Base-by-base conservation (phyloP, 148 eudicot species). In the Polygonum aviculare region DNA sequence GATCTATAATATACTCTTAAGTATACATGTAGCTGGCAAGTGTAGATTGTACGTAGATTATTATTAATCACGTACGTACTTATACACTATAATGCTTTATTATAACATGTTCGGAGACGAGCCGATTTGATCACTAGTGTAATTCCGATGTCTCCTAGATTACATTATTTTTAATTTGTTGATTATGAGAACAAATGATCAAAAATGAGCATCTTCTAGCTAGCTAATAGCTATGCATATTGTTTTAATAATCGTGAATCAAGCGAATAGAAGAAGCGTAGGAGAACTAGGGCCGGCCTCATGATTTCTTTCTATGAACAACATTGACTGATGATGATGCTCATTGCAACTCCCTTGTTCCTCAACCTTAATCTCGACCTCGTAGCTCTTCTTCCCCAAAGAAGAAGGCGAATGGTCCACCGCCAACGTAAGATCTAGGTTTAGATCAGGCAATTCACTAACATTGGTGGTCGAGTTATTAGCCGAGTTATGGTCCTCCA, bases 391-490 rank as follows among this genome's bases (percentile, higher is more conserved):
- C 39, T 10, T 9, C 39, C 31, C 16, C 8, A 21, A 21, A 3
- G 50, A 39, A 51, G 49, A 70, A 5, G 47, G 73, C 16, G 73
- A 70, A 36, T 38, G n/a, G 36, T 35, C 41, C 73, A 70, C 16
- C 21, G 2, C 36, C 33, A 40, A 15, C 16, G 49, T 74, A 49
- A 74, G 76, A 14, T 74, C 76, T 22, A 74, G 76, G 44, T 74
- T 74, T 6, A 74, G 44, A 74, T 74, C 76, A 6, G 76, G 76
- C 76, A 74, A 50, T 31, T 51, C 60, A 9, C 15, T 1, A 26
- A 26, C 31, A 8, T 67, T 38, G 44, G 19, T 15, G 21, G 19
- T 65, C 15, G 71, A 33, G 10, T 18, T 12, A 22, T 52, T 52
- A 18, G 10, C 44, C 2, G 70, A 63, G 70, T 50, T 73, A 14